Conservation (phyloP, 108 stramenopile genomes). For the Cyclotella cryptica region DNA sequence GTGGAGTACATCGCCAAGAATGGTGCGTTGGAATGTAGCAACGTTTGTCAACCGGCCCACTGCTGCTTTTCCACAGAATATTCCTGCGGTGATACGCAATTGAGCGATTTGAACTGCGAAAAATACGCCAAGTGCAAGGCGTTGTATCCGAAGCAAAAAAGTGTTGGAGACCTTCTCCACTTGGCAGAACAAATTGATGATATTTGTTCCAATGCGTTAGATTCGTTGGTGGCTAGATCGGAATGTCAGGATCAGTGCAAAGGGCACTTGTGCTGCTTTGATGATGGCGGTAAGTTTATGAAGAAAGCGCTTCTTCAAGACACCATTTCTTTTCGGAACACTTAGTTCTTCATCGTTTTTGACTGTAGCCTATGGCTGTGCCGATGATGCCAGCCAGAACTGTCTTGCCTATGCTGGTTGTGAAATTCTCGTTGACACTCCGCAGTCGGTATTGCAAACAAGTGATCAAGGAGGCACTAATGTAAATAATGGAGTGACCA, state of each 20-base stretch:
- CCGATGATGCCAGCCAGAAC: slow-evolving; percentile 32
- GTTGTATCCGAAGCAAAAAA: slow-evolving; percentile 30
- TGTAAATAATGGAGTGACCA: slow-evolving; percentile 7
- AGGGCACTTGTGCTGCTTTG: slow-evolving; percentile 42
- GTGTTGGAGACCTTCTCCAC: slow-evolving; percentile 16
- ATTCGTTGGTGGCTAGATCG: slow-evolving; percentile 18
- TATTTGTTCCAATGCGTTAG: slow-evolving; percentile 21
- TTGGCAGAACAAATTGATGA: slow-evolving; percentile 38
- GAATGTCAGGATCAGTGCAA: slow-evolving; percentile 35
- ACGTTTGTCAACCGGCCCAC: slow-evolving; percentile 46
- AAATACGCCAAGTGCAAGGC: slow-evolving; percentile 32
- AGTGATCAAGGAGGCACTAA: background rate
- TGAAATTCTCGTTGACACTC: slow-evolving; percentile 30
- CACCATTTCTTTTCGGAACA: background rate
- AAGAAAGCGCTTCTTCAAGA: background rate
- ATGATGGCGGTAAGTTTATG: slow-evolving; percentile 27
- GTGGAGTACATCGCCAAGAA: slow-evolving; percentile 39
- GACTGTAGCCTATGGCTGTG: slow-evolving; percentile 25
- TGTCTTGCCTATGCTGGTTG: slow-evolving; percentile 47
- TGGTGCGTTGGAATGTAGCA: slow-evolving; percentile 48
- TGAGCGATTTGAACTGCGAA: slow-evolving; percentile 36
- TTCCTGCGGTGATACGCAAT: slow-evolving; percentile 29
- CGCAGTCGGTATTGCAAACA: slow-evolving; percentile 1
- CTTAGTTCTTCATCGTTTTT: background rate
- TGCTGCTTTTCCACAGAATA: slow-evolving; percentile 44